These are phyloP conservation scores for Chaetothyriales sp. DNA, from an alignment of 2,329 filamentous ascomycete species.

Conservation along the genomic window DNA sequence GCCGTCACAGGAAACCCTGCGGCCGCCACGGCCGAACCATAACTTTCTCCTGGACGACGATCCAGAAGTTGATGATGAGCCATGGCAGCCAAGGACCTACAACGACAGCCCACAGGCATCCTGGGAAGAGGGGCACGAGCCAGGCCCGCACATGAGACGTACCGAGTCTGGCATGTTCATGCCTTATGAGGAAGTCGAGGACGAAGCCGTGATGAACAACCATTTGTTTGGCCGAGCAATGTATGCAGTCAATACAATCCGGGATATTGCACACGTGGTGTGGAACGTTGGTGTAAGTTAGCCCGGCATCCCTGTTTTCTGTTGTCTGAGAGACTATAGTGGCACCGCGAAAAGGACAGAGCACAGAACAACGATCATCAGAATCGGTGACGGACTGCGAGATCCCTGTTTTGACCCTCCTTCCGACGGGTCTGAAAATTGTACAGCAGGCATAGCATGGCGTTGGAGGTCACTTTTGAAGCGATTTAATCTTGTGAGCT, in stretches of 20 bases:
- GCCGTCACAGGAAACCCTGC: conserved; percentile 68
- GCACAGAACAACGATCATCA: background rate
- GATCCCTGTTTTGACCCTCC: background rate
- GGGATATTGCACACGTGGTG: conserved; percentile 52
- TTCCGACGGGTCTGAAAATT: background rate
- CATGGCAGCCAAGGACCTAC: conserved; percentile 28
- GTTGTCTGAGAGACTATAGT: background rate
- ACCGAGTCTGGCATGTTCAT: conserved; percentile 85
- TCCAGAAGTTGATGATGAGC: conserved; percentile 37
- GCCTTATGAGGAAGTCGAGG: conserved; percentile 61
- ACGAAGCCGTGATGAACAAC: conserved; percentile 39
- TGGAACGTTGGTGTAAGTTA: conserved; percentile 44
- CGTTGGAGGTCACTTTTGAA: background rate
- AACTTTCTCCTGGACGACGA: conserved; percentile 53
- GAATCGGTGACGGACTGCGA: background rate
- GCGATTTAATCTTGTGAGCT: background rate
- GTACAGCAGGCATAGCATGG: background rate
- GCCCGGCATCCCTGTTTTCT: background rate
- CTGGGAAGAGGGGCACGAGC: conserved; percentile 42
- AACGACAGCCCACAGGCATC: conserved; percentile 9
- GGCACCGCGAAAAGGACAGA: background rate
- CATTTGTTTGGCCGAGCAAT: conserved; percentile 66
- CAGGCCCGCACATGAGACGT: conserved; percentile 51
- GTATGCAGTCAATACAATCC: conserved; percentile 58
- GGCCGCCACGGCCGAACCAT: conserved; percentile 53